phyloP scores from a whole-genome alignment of 2,329 filamentous ascomycete genomes.

The Penicillium corylophilum region DNA sequence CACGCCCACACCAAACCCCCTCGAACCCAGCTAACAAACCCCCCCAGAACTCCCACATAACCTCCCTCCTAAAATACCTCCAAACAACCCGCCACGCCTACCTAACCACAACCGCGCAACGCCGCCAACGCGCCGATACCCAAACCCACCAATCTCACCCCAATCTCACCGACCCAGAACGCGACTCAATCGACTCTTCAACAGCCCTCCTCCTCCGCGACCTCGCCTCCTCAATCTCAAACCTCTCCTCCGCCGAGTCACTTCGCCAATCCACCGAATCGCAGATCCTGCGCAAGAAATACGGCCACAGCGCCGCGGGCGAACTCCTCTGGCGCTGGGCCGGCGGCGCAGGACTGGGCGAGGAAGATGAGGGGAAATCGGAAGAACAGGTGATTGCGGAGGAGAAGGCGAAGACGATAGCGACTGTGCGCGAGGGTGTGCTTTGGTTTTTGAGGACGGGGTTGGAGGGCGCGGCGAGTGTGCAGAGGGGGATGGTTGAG shows the following conservation, averaged over 20 bases:
- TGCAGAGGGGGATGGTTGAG: slow-evolving; percentile 92
- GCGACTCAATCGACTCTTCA: slow-evolving; percentile 82
- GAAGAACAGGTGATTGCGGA: slow-evolving; percentile 72
- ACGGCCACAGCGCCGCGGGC: slow-evolving; percentile 51
- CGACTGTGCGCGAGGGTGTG: slow-evolving; percentile 74
- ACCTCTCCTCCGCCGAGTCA: slow-evolving; percentile 77
- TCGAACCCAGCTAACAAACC: not conserved
- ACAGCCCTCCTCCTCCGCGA: slow-evolving; percentile 83
- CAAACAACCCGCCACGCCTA: slow-evolving; percentile 84
- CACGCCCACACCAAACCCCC: slow-evolving; percentile 3
- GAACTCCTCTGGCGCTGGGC: slow-evolving; percentile 56
- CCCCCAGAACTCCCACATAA: slow-evolving; percentile 76
- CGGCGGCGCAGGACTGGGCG: slow-evolving; percentile 47
- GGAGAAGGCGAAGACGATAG: slow-evolving; percentile 64
- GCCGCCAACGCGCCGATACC: slow-evolving; percentile 29
- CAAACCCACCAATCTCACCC: slow-evolving; percentile 44
- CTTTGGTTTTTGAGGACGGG: slow-evolving; percentile 76
- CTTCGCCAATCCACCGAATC: slow-evolving; percentile 63
- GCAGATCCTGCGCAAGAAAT: slow-evolving; percentile 68
- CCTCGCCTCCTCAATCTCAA: slow-evolving; percentile 76
- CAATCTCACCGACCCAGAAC: slow-evolving; percentile 72
- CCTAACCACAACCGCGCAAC: slow-evolving; percentile 67
- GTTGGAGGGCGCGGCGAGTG: slow-evolving; percentile 71
- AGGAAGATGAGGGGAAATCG: slow-evolving; percentile 52
- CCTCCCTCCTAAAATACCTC: slow-evolving; percentile 75